These are phyloP conservation scores for Raphanus sativus DNA, from an alignment of 345 rosid genomes.

Conservation along the genomic window DNA sequence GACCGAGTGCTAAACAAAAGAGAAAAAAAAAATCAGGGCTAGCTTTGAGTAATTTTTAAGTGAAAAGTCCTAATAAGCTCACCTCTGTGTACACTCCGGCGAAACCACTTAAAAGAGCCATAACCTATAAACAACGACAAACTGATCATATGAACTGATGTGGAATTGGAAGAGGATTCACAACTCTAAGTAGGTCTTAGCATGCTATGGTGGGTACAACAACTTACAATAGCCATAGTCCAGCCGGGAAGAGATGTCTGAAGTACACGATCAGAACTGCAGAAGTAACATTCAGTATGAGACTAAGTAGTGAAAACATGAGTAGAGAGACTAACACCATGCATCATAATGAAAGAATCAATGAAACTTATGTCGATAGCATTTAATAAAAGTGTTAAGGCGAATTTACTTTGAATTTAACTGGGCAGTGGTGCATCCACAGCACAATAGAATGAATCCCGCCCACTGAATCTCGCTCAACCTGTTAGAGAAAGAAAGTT, in stretches of 20 bases:
- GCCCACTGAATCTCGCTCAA: slow-evolving; percentile 97
- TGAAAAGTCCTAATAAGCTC: slow-evolving; percentile 12
- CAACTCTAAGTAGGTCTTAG: neutral
- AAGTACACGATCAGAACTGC: slow-evolving; percentile 92
- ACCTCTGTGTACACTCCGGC: slow-evolving; percentile 99
- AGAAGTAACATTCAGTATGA: slow-evolving; percentile 22
- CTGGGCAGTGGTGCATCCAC: slow-evolving; percentile 98
- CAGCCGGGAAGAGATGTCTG: slow-evolving; percentile 89
- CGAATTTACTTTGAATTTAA: slow-evolving; percentile 76
- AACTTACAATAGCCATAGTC: slow-evolving; percentile 96
- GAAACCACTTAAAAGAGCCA: slow-evolving; percentile 96
- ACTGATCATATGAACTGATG: neutral
- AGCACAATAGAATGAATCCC: slow-evolving; percentile 85
- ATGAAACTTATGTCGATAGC: neutral
- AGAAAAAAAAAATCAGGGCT: neutral
- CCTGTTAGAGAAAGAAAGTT: slow-evolving; percentile 44
- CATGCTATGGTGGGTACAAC: slow-evolving; percentile 9
- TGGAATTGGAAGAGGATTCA: slow-evolving; percentile 13
- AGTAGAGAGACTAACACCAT: neutral
- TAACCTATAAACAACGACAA: slow-evolving; percentile 52
- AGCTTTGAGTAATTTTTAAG: neutral
- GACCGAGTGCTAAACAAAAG: neutral
- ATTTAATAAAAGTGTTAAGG: no score
- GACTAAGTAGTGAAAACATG: neutral
- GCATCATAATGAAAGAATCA: no score